phyloP scores from a whole-genome alignment of 768 basidiomycete genomes.

The Zangia roseola region DNA sequence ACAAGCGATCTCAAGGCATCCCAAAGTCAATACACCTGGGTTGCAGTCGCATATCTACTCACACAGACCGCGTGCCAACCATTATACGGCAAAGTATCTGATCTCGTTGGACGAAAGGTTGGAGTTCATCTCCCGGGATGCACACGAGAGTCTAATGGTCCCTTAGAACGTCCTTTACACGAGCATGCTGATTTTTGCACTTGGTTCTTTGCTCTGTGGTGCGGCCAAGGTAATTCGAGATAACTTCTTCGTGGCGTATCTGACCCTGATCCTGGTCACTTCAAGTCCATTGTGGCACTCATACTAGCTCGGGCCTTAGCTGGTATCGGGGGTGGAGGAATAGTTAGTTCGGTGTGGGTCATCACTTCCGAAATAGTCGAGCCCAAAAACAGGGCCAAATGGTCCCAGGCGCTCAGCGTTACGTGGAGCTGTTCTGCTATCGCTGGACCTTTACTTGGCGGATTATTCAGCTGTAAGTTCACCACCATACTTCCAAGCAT shows the following conservation, averaged over 20 bases:
- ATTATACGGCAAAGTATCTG: conserved; percentile 76
- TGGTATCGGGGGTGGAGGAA: conserved; percentile 85
- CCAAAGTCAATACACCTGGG: conserved; percentile 79
- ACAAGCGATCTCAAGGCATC: conserved; percentile 65
- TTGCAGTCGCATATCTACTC: conserved; percentile 80
- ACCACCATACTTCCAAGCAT: conserved; percentile 9
- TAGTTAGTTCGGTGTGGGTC: conserved; percentile 83
- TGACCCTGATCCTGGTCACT: conserved; percentile 13
- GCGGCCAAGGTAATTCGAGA: conserved; percentile 55
- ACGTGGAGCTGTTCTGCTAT: conserved; percentile 87
- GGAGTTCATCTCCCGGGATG: conserved; percentile 14
- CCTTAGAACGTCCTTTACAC: conserved; percentile 62
- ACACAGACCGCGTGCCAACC: conserved; percentile 87
- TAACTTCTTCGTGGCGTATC: conserved; percentile 14
- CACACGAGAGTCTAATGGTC: conserved; percentile 4
- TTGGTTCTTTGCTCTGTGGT: conserved; percentile 81
- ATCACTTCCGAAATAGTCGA: conserved; percentile 84
- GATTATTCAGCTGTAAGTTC: conserved; percentile 70
- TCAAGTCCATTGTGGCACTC: conserved; percentile 51
- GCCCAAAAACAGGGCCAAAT: conserved; percentile 66
- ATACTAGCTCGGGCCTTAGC: conserved; percentile 65
- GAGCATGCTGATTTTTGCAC: conserved; percentile 71
- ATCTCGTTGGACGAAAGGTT: conserved; percentile 79
- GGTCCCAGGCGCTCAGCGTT: conserved; percentile 81
- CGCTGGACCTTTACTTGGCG: conserved; percentile 81